Conservation (phyloP, 2,329 filamentous ascomycete genomes). For the Orbilia ellipsospora region DNA sequence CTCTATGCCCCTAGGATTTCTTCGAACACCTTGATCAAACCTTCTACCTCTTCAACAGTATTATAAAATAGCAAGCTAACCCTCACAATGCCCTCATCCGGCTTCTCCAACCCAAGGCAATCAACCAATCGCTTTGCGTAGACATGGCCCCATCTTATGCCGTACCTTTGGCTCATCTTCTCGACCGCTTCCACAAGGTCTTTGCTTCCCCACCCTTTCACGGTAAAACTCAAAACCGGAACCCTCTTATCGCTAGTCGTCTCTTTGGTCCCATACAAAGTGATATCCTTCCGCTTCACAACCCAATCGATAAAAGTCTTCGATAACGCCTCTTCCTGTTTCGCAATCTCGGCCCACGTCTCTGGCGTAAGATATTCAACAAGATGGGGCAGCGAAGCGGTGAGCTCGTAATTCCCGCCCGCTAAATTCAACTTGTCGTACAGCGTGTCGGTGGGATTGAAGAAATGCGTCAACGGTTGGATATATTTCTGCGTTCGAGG, state of each 20-base stretch:
- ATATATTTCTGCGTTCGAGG: conserved; percentile 67
- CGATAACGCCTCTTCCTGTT: conserved; percentile 73
- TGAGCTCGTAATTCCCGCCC: conserved; percentile 76
- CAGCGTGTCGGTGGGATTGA: conserved; percentile 65
- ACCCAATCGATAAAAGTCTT: conserved; percentile 71
- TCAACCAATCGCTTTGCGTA: conserved; percentile 48
- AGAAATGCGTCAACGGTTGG: conserved; percentile 64
- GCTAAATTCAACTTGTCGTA: conserved; percentile 74
- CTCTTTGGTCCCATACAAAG: conserved; percentile 64
- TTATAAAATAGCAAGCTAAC: conserved; percentile 53
- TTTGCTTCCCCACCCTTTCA: conserved; percentile 48
- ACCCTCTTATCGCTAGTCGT: conserved; percentile 30
- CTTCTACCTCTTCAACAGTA: conserved; percentile 48
- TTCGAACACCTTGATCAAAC: conserved; percentile 45
- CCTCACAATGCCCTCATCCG: conserved; percentile 42
- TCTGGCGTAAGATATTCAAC: conserved; percentile 69
- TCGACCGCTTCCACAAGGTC: conserved; percentile 50
- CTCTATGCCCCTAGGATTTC: conserved; percentile 19
- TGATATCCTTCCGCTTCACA: conserved; percentile 66
- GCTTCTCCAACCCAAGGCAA: conserved; percentile 44
- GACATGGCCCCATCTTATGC: conserved; percentile 49
- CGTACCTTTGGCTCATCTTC: conserved; percentile 29
- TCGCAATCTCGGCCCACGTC: conserved; percentile 67
- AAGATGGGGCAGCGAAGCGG: conserved; percentile 72
- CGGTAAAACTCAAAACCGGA: conserved; percentile 40